Evolutionary conservation across 2,329 filamentous ascomycete species (phyloP).

Genomic region (Escovopsis sp.): DNA sequence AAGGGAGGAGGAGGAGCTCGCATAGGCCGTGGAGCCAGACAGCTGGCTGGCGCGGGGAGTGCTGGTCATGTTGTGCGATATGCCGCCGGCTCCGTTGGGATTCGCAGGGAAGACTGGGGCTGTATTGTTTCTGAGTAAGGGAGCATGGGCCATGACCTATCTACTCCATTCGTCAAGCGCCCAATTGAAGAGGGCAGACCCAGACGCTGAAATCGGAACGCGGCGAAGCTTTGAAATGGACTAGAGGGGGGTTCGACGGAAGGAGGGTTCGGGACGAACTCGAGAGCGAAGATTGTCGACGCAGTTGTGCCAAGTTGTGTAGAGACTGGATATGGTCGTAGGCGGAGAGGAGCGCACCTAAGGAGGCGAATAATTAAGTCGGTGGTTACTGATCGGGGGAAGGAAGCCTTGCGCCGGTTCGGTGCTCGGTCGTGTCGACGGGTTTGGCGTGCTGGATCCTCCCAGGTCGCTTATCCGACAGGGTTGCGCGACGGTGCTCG

Average conservation of each 20-base stretch:
- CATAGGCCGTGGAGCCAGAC: conserved; percentile 43
- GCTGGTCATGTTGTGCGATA: conserved; percentile 35
- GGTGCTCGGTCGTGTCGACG: not conserved
- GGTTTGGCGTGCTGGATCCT: not conserved
- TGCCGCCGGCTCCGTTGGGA: conserved; percentile 30
- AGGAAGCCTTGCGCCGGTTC: not conserved
- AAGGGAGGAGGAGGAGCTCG: conserved; percentile 38
- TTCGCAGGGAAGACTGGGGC: conserved; percentile 37
- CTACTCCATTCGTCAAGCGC: conserved; percentile 26
- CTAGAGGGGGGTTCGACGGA: not conserved
- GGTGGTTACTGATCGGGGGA: no score
- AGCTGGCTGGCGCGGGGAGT: conserved; percentile 45
- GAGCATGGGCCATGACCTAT: conserved; percentile 43
- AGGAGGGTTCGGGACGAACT: not conserved
- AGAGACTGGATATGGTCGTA: no score
- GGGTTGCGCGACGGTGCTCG: not conserved
- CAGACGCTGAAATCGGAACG: not conserved
- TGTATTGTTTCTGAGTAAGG: conserved; percentile 44
- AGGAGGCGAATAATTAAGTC: not conserved
- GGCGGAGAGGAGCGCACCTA: not conserved
- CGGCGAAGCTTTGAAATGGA: no score
- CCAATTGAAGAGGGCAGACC: conserved; percentile 2
- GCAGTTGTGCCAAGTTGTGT: no score
- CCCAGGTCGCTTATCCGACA: not conserved
- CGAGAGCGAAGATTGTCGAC: not conserved